Percentiles rank a stretch among this genome's conserved stretches.
Conservation (phyloP, 2,329 filamentous ascomycete species). For the Chrysoporthe deuterocubensis region DNA sequence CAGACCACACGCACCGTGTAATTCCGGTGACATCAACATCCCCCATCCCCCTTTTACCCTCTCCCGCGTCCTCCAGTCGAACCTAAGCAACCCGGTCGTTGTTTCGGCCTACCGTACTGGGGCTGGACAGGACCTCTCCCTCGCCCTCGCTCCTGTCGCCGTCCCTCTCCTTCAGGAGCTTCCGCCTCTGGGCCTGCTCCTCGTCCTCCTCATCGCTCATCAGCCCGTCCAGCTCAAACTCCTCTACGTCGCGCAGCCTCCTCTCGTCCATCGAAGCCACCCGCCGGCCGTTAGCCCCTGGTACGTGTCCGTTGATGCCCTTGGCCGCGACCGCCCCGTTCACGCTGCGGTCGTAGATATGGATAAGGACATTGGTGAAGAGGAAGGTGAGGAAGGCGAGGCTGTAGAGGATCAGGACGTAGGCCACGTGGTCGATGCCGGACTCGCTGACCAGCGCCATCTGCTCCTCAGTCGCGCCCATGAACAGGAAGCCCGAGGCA, state of each 20-base stretch:
- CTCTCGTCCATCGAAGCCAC: conserved; percentile 47
- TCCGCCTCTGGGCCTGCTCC: conserved; percentile 45
- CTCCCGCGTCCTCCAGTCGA: neutral
- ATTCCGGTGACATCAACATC: too few species aligned
- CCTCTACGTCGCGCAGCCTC: conserved; percentile 78
- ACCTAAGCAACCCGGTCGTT: conserved; percentile 40
- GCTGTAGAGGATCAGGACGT: conserved; percentile 89
- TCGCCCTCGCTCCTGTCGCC: conserved; percentile 24
- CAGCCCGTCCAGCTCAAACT: conserved; percentile 90
- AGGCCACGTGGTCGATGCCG: conserved; percentile 85
- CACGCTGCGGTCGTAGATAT: conserved; percentile 73
- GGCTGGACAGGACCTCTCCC: conserved; percentile 46
- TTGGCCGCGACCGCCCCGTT: conserved; percentile 44
- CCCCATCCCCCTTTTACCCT: neutral
- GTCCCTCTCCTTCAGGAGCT: conserved; percentile 40
- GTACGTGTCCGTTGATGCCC: conserved; percentile 41
- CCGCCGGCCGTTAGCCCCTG: conserved; percentile 11
- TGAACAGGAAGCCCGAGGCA: conserved; percentile 93
- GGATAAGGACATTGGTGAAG: conserved; percentile 83
- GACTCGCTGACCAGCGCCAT: conserved; percentile 77
- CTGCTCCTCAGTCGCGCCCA: conserved; percentile 97
- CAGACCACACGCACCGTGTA: neutral
- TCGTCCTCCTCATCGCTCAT: conserved; percentile 85
- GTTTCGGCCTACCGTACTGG: conserved; percentile 53
- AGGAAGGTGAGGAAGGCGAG: conserved; percentile 90